Base-by-base conservation (phyloP, 2,329 filamentous ascomycete genomes). In the Tolypocladium tropicale region DNA sequence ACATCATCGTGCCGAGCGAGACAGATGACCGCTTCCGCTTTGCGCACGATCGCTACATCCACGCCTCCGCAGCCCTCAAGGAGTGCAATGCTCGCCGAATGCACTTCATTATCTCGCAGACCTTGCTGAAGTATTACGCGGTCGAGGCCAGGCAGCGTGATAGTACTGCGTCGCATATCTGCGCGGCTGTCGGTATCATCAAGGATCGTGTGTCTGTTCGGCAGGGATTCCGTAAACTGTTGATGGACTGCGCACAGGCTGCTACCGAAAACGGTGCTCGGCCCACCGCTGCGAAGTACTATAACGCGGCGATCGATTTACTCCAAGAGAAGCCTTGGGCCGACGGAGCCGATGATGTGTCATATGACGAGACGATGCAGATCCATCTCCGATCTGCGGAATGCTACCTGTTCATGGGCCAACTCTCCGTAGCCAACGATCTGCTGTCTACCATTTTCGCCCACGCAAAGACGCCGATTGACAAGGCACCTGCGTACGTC, bases 61-160 rank as follows among this genome's bases (percentile, higher is more conserved):
- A 88, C 66, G 90, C 89, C 18, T 85, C 90, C 6, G 77, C 81
- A 16, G 79, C 82, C 6, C 74, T 96, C 53, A 83, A 81, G 59
- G 85, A 92, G 66, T 84, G 82, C 64, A 84, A 88, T 55, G 74
- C 81, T 25, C 76, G 81, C 23, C 88, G 88, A 63, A 96, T 96
- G 92, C 91, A 96, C 70, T 96, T 92, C 63, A 84, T 91, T 50
- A 90, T 96, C 63, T 88, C 89, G 0, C 86, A 90, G 65, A 87
- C 86, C 0, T 82, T 96, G 61, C 82, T 92, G 68, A 88, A 88
- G 62, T 86, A 91, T 63, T 83, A 81, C 58, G 67, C 75, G 9
- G 71, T 80, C 28, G 84, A 90, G 58, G 76, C 81, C 1, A 78
- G 78, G 53, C 79, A 80, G 30, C 78, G 85, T 14, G 91, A 95